A percentile compares a stretch with the other conserved stretches of the same genome.
phyloP scores from a whole-genome alignment of 352 stramenopile species.

The Saprolegnia parasitica region DNA sequence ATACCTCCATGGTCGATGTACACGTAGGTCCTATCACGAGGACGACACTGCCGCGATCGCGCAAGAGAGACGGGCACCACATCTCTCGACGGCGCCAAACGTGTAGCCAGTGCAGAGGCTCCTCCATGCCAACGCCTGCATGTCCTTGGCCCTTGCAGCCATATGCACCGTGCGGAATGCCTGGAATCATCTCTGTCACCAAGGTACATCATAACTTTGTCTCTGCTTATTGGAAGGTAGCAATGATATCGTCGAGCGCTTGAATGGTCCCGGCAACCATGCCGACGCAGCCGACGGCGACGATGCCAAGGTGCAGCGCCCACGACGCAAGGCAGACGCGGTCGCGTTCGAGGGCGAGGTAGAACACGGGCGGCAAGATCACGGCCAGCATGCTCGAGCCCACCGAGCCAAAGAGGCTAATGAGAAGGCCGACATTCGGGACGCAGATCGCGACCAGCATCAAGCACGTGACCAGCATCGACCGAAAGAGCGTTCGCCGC shows the following conservation, averaged over 20 bases:
- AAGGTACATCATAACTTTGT: too few species aligned
- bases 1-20: too few species aligned
- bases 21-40: too few species aligned
- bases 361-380: constrained; percentile 65
- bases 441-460: constrained; percentile 74
- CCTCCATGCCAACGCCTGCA: too few species aligned
- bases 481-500: constrained; percentile 72
- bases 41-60: too few species aligned
- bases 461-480: constrained; percentile 71
- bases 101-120: too few species aligned
- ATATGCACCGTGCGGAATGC: too few species aligned
- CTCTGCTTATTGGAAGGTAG: constrained; percentile 30
- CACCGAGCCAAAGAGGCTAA: constrained; percentile 74
- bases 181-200: too few species aligned
- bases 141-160: too few species aligned
- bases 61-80: too few species aligned
- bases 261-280: constrained; percentile 66
- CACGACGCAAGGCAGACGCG: constrained; percentile 40
- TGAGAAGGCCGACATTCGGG: constrained; percentile 62
- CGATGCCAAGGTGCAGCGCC: constrained; percentile 45
- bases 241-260: constrained; percentile 45
- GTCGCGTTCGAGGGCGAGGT: constrained; percentile 41
- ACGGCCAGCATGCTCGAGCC: constrained; percentile 78
- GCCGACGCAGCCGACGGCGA: constrained; percentile 48
- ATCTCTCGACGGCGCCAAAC: too few species aligned